These are phyloP conservation scores for Sarocladium kiliense DNA, from an alignment of 2,329 filamentous ascomycete species.

Conservation along the genomic window DNA sequence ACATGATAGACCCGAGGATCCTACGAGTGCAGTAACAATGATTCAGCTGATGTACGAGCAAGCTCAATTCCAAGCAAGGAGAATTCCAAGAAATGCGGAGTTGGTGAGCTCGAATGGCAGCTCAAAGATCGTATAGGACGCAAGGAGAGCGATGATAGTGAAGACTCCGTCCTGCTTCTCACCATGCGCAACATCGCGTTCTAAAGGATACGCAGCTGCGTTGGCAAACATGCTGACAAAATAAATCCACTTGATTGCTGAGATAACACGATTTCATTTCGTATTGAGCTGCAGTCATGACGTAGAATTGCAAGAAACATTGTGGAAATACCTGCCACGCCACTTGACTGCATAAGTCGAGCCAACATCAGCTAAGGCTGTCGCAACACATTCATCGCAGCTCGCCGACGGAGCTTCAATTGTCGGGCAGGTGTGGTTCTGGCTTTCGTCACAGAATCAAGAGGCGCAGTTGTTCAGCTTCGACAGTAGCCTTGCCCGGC, in stretches of 20 bases:
- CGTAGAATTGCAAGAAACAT: constrained; percentile 69
- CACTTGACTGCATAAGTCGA: constrained; percentile 62
- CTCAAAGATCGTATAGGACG: constrained; percentile 65
- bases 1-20: constrained; percentile 68
- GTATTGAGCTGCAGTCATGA: constrained; percentile 63
- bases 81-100: constrained; percentile 60
- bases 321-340: constrained; percentile 56
- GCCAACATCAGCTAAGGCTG: constrained; percentile 61
- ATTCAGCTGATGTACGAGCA: constrained; percentile 56
- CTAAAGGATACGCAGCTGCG: constrained; percentile 66
- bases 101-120: constrained; percentile 66
- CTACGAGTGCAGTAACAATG: constrained; percentile 62
- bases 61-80: constrained; percentile 61
- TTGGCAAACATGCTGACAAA: constrained; percentile 78
- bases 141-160: constrained; percentile 63
- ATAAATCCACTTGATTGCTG: constrained; percentile 69
- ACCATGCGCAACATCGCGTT: constrained; percentile 71
- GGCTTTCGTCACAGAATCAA: background rate
- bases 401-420: constrained; percentile 62
- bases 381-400: constrained; percentile 62
- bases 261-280: constrained; percentile 68
- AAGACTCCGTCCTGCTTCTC: constrained; percentile 73
- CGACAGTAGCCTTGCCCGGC: no score
- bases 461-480: background rate
- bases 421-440: constrained; percentile 21